Evolutionary conservation across 768 basidiomycete species (phyloP).

Genomic region (Auricularia sp.): DNA sequence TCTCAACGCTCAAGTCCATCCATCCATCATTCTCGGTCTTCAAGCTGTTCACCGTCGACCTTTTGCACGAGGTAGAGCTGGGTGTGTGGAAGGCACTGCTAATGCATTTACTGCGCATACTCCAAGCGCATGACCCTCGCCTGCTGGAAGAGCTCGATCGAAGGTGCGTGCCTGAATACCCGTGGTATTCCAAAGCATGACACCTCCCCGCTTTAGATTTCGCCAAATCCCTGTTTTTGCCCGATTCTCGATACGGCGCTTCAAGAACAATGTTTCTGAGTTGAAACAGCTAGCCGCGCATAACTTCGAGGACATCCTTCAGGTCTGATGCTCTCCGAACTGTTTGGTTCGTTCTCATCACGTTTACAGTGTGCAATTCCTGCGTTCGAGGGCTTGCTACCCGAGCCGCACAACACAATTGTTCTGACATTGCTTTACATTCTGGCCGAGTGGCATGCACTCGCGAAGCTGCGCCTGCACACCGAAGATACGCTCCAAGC

Average conservation of each 20-base stretch:
- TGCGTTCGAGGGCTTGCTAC: slow-evolving; percentile 29
- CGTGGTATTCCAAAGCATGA: slow-evolving; percentile 8
- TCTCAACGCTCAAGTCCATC: slow-evolving; percentile 14
- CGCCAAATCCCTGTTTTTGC: slow-evolving; percentile 5
- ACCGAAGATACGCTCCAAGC: neutral
- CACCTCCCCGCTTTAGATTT: slow-evolving; percentile 3
- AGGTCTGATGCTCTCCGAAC: neutral
- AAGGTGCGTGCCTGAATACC: neutral
- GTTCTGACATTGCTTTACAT: slow-evolving; percentile 12
- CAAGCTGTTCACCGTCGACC: slow-evolving; percentile 21
- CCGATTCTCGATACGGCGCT: slow-evolving; percentile 2
- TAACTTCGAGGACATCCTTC: slow-evolving; percentile 7
- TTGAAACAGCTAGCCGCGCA: slow-evolving; percentile 4
- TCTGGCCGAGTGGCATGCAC: slow-evolving; percentile 7
- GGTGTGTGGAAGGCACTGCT: slow-evolving; percentile 29
- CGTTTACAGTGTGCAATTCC: slow-evolving; percentile 11
- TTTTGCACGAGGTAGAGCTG: slow-evolving; percentile 33
- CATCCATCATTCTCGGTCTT: slow-evolving; percentile 17
- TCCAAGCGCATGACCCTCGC: slow-evolving; percentile 14
- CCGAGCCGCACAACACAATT: slow-evolving; percentile 14
- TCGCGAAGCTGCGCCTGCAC: slow-evolving; percentile 8
- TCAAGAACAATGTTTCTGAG: slow-evolving; percentile 3
- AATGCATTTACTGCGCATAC: slow-evolving; percentile 26
- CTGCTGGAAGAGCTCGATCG: slow-evolving; percentile 16
- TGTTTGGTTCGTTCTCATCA: neutral